Conservation (phyloP, 2,329 filamentous ascomycete genomes). For the Mariannaea elegans region DNA sequence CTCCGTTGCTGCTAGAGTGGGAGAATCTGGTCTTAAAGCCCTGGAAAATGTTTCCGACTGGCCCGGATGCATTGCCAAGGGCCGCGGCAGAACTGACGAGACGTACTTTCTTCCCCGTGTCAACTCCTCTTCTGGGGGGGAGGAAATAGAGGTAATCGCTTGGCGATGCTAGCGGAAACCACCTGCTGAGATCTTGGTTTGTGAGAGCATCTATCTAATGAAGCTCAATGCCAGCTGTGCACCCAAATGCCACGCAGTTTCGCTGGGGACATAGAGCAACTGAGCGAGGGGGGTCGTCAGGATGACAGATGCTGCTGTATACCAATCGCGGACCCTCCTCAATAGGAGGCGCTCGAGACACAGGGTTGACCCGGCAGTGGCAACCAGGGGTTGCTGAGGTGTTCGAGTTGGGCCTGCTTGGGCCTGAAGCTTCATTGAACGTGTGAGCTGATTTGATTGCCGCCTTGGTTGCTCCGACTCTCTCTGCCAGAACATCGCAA, state of each 20-base stretch:
- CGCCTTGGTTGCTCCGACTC: constrained; percentile 14
- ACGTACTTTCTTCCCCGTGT: constrained; percentile 65
- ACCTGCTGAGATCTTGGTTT: constrained; percentile 59
- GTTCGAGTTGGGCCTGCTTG: constrained; percentile 12
- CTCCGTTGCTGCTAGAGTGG: constrained; percentile 28
- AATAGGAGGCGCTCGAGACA: constrained; percentile 36
- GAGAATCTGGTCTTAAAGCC: constrained; percentile 36
- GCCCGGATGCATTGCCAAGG: constrained; percentile 35
- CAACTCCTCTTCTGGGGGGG: constrained; percentile 56
- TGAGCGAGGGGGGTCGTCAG: constrained; percentile 70
- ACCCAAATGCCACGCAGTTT: constrained; percentile 72
- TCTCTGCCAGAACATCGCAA: constrained; percentile 57
- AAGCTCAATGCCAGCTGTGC: constrained; percentile 68
- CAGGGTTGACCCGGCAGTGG: constrained; percentile 36
- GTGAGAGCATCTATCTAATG: constrained; percentile 63
- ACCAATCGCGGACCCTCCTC: constrained; percentile 44
- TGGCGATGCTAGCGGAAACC: constrained; percentile 63
- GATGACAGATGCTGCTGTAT: constrained; percentile 62
- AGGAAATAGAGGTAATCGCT: constrained; percentile 69
- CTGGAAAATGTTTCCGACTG: constrained; percentile 30
- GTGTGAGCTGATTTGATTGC: constrained; percentile 8
- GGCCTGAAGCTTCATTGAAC: constrained; percentile 22
- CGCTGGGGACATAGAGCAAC: constrained; percentile 72
- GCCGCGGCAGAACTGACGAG: constrained; percentile 68
- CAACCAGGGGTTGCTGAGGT: constrained; percentile 26